Evolutionary conservation across 495 filamentous ascomycete genomes (phyloP).

Genomic region (Chaetomidium leptoderma): DNA sequence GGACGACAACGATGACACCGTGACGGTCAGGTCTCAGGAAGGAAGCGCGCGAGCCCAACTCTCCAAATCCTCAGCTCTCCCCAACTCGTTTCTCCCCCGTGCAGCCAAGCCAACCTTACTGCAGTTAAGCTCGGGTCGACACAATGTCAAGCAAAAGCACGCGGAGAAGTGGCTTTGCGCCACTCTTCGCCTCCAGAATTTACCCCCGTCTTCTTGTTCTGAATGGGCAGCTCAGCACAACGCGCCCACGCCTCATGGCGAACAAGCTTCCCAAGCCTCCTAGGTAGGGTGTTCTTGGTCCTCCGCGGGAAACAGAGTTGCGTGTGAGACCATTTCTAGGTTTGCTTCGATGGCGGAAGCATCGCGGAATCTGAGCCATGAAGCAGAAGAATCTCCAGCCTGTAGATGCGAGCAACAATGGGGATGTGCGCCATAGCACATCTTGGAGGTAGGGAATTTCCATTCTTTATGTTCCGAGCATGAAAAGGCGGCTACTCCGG

Average conservation of each 20-base stretch:
- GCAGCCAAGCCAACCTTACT: too few relatives aligned
- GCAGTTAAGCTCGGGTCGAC: too few relatives aligned
- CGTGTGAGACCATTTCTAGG: not conserved
- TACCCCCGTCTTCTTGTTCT: not conserved
- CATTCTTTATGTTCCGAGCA: not conserved
- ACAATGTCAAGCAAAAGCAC: not conserved
- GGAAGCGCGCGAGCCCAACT: not conserved
- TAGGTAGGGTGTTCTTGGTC: conserved; percentile 22
- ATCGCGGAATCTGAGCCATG: too few relatives aligned
- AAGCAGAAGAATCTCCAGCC: not conserved
- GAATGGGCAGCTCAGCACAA: conserved; percentile 9
- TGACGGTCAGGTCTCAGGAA: not conserved
- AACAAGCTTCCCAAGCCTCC: conserved; percentile 20
- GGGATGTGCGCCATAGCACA: not conserved
- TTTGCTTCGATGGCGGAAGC: not conserved
- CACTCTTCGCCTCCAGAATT: not conserved
- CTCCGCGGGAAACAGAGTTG: too few relatives aligned
- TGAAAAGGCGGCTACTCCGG: not conserved
- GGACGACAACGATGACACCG: not conserved
- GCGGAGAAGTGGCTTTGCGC: not conserved
- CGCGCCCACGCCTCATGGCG: conserved; percentile 7
- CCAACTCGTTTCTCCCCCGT: too few relatives aligned
- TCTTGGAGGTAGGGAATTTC: not conserved
- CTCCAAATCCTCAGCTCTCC: too few relatives aligned
- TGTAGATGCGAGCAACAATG: not conserved